These are phyloP conservation scores for Biscogniauxia marginata DNA, from an alignment of 2,329 filamentous ascomycete species.

Conservation along the genomic window DNA sequence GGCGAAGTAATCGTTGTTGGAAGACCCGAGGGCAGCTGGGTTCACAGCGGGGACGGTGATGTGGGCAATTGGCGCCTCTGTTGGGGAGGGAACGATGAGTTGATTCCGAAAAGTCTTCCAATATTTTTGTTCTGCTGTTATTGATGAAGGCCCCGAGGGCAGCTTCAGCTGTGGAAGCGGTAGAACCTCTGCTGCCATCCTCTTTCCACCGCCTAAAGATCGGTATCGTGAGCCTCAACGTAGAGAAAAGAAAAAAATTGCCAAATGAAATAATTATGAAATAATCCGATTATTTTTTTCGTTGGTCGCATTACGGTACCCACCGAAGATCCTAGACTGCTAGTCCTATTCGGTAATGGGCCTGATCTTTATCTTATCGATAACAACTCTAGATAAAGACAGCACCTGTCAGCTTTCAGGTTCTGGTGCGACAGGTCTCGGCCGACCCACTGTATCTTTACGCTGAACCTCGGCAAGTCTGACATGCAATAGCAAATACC, in stretches of 20 bases:
- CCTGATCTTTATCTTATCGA: neutral
- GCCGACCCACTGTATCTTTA: neutral
- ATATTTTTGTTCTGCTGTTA: slow-evolving; percentile 91
- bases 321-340: slow-evolving; percentile 14
- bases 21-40: slow-evolving; percentile 44
- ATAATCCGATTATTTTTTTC: slow-evolving; percentile 9
- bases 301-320: slow-evolving; percentile 2
- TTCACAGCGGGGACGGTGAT: slow-evolving; percentile 68
- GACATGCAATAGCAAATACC: neutral
- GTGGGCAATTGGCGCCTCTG: slow-evolving; percentile 84
- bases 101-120: slow-evolving; percentile 95
- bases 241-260: slow-evolving; percentile 7
- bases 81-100: slow-evolving; percentile 84
- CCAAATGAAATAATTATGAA: slow-evolving; percentile 2
- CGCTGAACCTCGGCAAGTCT: slow-evolving; percentile 2
- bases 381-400: neutral
- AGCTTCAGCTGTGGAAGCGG: slow-evolving; percentile 80
- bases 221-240: too few species aligned
- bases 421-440: neutral
- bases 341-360: neutral
- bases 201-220: slow-evolving; percentile 15
- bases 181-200: slow-evolving; percentile 83
- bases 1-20: slow-evolving; percentile 73
- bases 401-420: neutral
- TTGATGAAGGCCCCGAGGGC: slow-evolving; percentile 74